A percentile compares a stretch with the other conserved stretches of the same genome.
Evolutionary conservation across 495 filamentous ascomycete genomes (phyloP).

Genomic region (Zalerion maritima): DNA sequence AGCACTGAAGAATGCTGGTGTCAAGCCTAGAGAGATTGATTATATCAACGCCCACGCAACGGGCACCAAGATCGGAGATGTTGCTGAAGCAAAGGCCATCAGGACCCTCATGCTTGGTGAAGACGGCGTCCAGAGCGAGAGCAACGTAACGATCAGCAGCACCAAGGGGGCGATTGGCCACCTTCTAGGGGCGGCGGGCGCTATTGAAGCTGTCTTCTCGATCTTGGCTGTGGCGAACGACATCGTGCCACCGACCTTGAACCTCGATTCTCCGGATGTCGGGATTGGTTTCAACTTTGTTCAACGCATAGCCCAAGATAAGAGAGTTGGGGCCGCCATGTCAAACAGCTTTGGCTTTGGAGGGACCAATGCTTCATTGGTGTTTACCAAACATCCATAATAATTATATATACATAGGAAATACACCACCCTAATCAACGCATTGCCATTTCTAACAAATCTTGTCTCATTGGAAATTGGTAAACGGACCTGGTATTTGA

Average conservation of each 20-base stretch:
- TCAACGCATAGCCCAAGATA: constrained; percentile 51
- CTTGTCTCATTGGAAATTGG: too few species aligned
- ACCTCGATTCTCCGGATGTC: constrained; percentile 51
- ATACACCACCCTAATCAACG: too few species aligned
- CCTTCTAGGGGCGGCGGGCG: constrained; percentile 78
- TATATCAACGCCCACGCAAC: constrained; percentile 97
- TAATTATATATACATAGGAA: too few species aligned
- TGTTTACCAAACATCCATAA: constrained; percentile 44
- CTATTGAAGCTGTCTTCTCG: constrained; percentile 75
- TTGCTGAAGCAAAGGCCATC: constrained; percentile 78
- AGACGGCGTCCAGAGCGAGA: constrained; percentile 44
- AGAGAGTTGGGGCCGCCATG: constrained; percentile 56
- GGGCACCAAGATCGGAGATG: constrained; percentile 69
- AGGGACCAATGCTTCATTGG: constrained; percentile 84
- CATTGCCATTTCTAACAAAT: too few species aligned
- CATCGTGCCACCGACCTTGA: constrained; percentile 74
- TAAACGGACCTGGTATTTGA: too few species aligned
- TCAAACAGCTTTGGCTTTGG: constrained; percentile 98
- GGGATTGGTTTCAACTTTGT: constrained; percentile 84
- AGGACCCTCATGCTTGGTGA: constrained; percentile 59
- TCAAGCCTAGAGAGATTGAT: constrained; percentile 57
- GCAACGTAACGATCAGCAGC: constrained; percentile 70
- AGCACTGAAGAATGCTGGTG: constrained; percentile 56
- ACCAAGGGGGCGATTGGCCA: constrained; percentile 92
- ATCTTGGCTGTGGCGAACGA: constrained; percentile 64